A percentile compares a stretch with the other conserved stretches of the same genome.
phyloP scores from a whole-genome alignment of 192 early-diverging fungal species.

The Coemansia sp. region DNA sequence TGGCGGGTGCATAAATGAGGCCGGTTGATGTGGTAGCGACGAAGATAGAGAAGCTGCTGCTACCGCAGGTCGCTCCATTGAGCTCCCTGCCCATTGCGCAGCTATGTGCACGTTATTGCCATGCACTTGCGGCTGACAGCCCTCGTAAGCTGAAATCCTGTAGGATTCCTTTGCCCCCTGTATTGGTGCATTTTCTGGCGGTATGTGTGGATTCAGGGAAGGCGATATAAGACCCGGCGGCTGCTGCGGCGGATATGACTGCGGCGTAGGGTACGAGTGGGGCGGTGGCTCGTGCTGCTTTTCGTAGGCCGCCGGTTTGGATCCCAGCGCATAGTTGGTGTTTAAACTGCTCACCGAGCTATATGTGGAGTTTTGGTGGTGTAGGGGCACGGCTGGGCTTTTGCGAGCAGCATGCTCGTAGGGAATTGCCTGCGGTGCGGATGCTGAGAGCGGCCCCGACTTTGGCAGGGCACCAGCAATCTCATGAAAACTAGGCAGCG shows the following conservation, averaged over 20 bases:
- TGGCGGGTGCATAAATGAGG: constrained; percentile 49
- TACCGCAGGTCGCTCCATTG: constrained; percentile 13
- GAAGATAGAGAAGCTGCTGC: constrained; percentile 7
- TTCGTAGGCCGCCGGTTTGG: constrained; percentile 13
- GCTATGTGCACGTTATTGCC: constrained; percentile 34
- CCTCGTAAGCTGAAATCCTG: constrained; percentile 13
- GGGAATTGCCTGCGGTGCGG: constrained; percentile 32
- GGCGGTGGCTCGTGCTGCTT: constrained; percentile 16
- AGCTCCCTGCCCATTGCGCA: constrained; percentile 29
- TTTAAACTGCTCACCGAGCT: background rate
- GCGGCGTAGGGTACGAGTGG: constrained; percentile 10
- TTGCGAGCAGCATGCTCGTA: constrained; percentile 9
- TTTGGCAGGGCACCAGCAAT: constrained; percentile 37
- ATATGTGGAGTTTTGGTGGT: constrained; percentile 2
- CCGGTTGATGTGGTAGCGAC: constrained; percentile 24
- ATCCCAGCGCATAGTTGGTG: constrained; percentile 14
- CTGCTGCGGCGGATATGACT: constrained; percentile 13
- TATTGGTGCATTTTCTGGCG: constrained; percentile 1
- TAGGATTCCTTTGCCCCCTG: constrained; percentile 10
- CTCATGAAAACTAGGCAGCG: constrained; percentile 45
- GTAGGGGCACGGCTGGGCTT: background rate
- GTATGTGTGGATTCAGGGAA: constrained; percentile 2
- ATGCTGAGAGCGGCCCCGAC: constrained; percentile 8
- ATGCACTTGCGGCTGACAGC: constrained; percentile 16
- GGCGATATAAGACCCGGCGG: background rate